Conservation (phyloP, 306 rosid species). For the Boehmeria nivea region DNA sequence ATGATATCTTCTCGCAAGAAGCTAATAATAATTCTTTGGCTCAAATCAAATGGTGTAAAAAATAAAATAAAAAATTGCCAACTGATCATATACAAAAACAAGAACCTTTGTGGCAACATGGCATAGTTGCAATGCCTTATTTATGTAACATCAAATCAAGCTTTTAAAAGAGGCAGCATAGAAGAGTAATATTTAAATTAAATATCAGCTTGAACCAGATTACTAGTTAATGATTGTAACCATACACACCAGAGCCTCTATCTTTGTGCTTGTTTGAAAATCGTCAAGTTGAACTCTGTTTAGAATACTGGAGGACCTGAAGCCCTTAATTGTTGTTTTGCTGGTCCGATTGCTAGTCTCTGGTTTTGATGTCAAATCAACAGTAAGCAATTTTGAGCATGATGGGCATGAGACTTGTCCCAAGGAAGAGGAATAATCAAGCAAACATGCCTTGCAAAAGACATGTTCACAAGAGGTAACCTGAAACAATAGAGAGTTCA, state of each 20-base stretch:
- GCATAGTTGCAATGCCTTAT: no score
- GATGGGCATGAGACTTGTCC: constrained; percentile 71
- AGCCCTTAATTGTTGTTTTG: constrained; percentile 71
- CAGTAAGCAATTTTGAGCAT: constrained; percentile 71
- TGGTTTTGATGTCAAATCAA: constrained; percentile 53
- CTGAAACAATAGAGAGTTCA: no score
- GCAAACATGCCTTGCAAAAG: constrained; percentile 78
- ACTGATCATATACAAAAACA: no score
- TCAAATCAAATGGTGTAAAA: no score
- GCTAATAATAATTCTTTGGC: no score
- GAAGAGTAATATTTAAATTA: no score
- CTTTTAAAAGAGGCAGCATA: no score
- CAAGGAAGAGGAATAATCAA: constrained; percentile 53
- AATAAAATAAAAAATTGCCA: no score
- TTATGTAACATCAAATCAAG: no score
- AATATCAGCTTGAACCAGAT: no score
- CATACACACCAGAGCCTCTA: constrained; percentile 87
- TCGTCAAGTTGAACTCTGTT: constrained; percentile 72
- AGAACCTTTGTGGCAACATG: no score
- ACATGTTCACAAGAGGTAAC: constrained; percentile 76
- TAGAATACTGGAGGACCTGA: constrained; percentile 74
- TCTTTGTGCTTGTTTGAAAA: constrained; percentile 95
- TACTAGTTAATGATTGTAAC: no score
- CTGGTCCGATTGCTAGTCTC: constrained; percentile 31
- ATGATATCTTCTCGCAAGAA: not conserved